Conservation (phyloP, 1,139 yeast genomes). For the Zygoascus hellenicus region DNA sequence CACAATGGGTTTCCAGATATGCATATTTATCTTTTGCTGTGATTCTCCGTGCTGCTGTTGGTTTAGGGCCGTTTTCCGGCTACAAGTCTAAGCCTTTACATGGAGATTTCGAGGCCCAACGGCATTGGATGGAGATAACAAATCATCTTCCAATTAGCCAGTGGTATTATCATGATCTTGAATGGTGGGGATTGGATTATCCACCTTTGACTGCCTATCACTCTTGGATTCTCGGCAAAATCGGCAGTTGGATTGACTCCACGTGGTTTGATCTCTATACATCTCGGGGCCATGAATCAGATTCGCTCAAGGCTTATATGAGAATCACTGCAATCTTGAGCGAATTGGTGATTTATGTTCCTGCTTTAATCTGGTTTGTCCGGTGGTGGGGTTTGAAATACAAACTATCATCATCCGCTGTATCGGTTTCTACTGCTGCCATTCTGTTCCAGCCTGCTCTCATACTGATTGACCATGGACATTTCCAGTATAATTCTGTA, state of each 20-base stretch:
- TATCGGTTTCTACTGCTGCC: conserved; percentile 66
- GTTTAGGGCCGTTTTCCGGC: conserved; percentile 82
- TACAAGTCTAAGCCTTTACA: conserved; percentile 59
- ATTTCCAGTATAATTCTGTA: conserved; percentile 89
- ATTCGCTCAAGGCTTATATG: conserved; percentile 74
- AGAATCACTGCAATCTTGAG: conserved; percentile 70
- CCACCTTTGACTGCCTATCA: conserved; percentile 97
- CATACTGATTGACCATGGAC: conserved; percentile 90
- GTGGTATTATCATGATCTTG: conserved; percentile 88
- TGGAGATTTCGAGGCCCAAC: conserved; percentile 97
- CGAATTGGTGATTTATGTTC: conserved; percentile 69
- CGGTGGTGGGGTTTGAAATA: conserved; percentile 51
- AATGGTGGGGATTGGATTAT: conserved; percentile 96
- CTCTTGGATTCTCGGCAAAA: conserved; percentile 68
- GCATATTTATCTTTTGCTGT: conserved; percentile 69
- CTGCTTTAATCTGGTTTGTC: conserved; percentile 68
- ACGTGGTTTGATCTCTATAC: conserved; percentile 68
- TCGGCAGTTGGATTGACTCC: conserved; percentile 52
- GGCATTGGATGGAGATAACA: conserved; percentile 97
- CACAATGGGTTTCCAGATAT: conserved; percentile 87
- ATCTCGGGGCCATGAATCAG: conserved; percentile 71
- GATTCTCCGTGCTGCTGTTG: conserved; percentile 76
- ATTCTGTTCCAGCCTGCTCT: conserved; percentile 74
- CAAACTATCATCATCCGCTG: conserved; percentile 52
- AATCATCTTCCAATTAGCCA: conserved; percentile 60